Percentiles rank a stretch among this genome's conserved stretches.
Evolutionary conservation across 768 basidiomycete species (phyloP).

Genomic region (Podaxis mareebaensis): DNA sequence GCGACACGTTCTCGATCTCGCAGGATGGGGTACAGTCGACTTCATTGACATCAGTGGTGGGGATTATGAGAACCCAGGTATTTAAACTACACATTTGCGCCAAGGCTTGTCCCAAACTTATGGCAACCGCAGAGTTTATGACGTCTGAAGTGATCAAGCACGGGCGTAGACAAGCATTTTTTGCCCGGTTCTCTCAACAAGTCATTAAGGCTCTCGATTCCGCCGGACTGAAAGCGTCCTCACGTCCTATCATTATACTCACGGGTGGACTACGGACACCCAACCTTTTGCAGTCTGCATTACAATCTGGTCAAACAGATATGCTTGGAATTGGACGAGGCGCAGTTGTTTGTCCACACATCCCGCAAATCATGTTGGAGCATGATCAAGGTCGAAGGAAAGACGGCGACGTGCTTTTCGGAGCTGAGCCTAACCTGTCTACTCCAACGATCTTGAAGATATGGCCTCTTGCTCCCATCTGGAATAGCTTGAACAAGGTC

Average conservation of each 20-base stretch:
- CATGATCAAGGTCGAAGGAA: constrained; percentile 19
- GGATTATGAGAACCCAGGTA: constrained; percentile 79
- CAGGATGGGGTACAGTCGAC: constrained; percentile 68
- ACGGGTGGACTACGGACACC: constrained; percentile 79
- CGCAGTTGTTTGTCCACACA: constrained; percentile 60
- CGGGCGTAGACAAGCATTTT: constrained; percentile 67
- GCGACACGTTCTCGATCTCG: constrained; percentile 59
- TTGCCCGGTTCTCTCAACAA: constrained; percentile 62
- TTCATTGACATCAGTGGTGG: constrained; percentile 90
- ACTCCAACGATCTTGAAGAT: constrained; percentile 19
- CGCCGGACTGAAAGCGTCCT: constrained; percentile 19
- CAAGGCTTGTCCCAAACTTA: background rate
- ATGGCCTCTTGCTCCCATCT: constrained; percentile 28
- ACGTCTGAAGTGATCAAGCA: constrained; percentile 21
- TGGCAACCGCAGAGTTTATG: constrained; percentile 45
- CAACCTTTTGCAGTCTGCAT: constrained; percentile 51
- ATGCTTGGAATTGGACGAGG: constrained; percentile 76
- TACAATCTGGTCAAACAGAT: constrained; percentile 60
- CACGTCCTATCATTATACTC: constrained; percentile 66
- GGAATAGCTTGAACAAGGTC: constrained; percentile 42
- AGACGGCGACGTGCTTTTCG: constrained; percentile 34
- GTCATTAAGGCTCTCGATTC: constrained; percentile 48
- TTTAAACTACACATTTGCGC: background rate
- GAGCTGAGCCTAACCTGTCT: constrained; percentile 35
- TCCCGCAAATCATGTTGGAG: constrained; percentile 46